Base-by-base conservation (phyloP, 2,329 filamentous ascomycete genomes). In the Trichoderma brevicompactum region DNA sequence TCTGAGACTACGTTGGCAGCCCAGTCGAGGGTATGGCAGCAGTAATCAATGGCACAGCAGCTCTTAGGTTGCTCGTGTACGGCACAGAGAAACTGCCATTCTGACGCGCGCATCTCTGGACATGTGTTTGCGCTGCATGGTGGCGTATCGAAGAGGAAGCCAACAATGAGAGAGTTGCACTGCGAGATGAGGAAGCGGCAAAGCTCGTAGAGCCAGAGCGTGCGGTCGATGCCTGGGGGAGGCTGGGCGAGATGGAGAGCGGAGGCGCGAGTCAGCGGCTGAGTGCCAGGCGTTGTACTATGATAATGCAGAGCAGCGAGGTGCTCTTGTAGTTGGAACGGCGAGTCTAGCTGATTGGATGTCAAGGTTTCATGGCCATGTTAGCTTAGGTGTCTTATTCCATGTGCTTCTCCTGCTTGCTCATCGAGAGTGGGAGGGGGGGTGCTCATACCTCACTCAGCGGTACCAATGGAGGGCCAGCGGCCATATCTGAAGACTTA, bases 21-120 rank as follows among this genome's bases (percentile, higher is more conserved):
- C 92, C 94, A 98, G 80, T 99, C 95, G 49, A 99, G 88, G 0
- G 95, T 99, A 76, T 99, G 95, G 77, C 94, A 98, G 84, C 94
- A 97, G 80, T 99, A 99, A 79, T 99, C 95, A 74, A 99, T 97
- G 59, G 95, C 95, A 78, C 94, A 97, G 81, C 95, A 99, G 72
- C 90, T 92, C 80, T 98, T 98, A 55, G 95, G 95, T 56, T 93
- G 91, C 75, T 98, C 94, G 76, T 99, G 95, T 3, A 98, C 95
- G 58, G 95, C 95, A 80, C 95, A 99, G 54, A 99, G 87, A 74
- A 98, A 99, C 79, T 99, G 95, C 95, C 95, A 99, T 81, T 99
- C 94, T 36, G 92, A 95, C 2, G 95, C 95, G 74, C 95, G 93
- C 95, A 99, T 99, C 79, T 99, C 95, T 38, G 94, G 93, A 74